phyloP scores from a whole-genome alignment of 208 protist genomes.

The Leishmania gerbilli region DNA sequence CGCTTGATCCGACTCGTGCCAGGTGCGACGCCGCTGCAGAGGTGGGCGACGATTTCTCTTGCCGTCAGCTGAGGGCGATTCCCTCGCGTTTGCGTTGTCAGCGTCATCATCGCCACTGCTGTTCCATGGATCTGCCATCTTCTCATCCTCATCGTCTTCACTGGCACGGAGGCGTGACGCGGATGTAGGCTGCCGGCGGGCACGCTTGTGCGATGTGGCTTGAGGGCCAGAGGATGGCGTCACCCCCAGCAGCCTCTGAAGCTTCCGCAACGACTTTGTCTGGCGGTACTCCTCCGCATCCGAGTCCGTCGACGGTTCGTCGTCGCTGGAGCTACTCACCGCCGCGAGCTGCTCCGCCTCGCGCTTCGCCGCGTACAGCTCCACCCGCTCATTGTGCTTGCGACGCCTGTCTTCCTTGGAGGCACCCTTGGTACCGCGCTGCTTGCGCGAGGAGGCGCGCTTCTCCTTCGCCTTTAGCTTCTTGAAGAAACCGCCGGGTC shows the following conservation, averaged over 20 bases:
- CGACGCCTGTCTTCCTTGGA: slow-evolving; percentile 70
- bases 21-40: neutral
- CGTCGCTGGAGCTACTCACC: slow-evolving; percentile 78
- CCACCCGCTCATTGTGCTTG: slow-evolving; percentile 74
- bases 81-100: neutral
- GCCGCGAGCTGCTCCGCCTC: slow-evolving; percentile 72
- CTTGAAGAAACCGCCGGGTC: slow-evolving; percentile 86
- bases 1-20: neutral
- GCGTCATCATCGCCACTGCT: neutral
- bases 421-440: slow-evolving; percentile 81
- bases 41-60: neutral
- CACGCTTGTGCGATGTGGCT: slow-evolving; percentile 4
- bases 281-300: slow-evolving; percentile 37
- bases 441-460: slow-evolving; percentile 35
- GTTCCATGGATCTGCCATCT: neutral
- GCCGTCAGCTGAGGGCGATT: neutral
- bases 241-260: slow-evolving; percentile 49
- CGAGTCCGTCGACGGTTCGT: slow-evolving; percentile 67
- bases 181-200: neutral
- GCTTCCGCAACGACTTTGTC: slow-evolving; percentile 40
- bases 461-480: slow-evolving; percentile 79
- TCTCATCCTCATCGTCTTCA: neutral
- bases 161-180: neutral
- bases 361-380: slow-evolving; percentile 76
- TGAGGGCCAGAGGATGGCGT: neutral